phyloP scores from a whole-genome alignment of 106 monocot species.

The Acorus calamus region DNA sequence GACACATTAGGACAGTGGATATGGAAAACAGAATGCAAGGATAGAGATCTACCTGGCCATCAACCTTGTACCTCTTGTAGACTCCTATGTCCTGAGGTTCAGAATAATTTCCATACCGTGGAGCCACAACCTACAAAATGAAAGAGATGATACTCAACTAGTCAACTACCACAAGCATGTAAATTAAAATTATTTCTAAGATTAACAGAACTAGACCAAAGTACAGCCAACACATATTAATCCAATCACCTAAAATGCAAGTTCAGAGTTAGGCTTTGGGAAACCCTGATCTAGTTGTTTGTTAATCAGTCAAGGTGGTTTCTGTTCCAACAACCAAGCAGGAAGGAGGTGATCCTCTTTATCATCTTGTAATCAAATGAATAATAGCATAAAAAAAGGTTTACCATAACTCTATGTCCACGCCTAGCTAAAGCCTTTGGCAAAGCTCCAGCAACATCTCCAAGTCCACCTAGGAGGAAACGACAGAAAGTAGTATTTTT shows the following conservation, averaged over 20 bases:
- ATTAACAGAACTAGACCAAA: too few relatives aligned
- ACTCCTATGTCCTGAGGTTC: slow-evolving; percentile 49
- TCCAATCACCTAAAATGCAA: too few relatives aligned
- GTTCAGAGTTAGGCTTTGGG: too few relatives aligned
- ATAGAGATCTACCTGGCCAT: slow-evolving; percentile 51
- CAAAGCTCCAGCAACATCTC: slow-evolving; percentile 84
- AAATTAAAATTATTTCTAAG: too few relatives aligned
- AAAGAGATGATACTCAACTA: not conserved
- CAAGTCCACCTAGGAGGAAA: slow-evolving; percentile 70
- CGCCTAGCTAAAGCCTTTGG: slow-evolving; percentile 85
- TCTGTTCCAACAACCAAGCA: too few relatives aligned
- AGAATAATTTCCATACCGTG: slow-evolving; percentile 66
- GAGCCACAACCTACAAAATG: slow-evolving; percentile 60
- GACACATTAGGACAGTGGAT: too few relatives aligned
- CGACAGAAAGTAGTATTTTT: not conserved
- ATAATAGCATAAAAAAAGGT: not conserved
- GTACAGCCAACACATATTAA: too few relatives aligned
- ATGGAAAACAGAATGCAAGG: too few relatives aligned
- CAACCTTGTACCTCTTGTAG: slow-evolving; percentile 47
- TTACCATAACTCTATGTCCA: slow-evolving; percentile 80
- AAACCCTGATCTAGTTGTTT: too few relatives aligned
- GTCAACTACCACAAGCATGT: too few relatives aligned
- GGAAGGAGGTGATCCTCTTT: too few relatives aligned
- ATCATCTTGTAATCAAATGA: not conserved
- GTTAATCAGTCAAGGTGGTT: too few relatives aligned